Evolutionary conservation across 345 rosid genomes (phyloP).

Genomic region (Heritiera littoralis): DNA sequence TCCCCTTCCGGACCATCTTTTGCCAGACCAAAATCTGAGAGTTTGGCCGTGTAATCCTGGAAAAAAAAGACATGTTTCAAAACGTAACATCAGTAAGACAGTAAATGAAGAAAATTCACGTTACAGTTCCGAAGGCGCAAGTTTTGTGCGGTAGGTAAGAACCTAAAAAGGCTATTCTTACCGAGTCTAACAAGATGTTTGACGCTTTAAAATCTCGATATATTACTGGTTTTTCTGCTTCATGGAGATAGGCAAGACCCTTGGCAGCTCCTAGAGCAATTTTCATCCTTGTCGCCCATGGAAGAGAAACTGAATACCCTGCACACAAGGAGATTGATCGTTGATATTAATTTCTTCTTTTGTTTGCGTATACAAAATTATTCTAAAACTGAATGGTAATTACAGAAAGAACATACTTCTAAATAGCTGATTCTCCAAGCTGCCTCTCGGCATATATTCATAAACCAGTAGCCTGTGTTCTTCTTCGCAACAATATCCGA

Average conservation of each 20-base stretch:
- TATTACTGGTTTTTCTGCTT: conserved; percentile 84
- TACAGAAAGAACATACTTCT: conserved; percentile 49
- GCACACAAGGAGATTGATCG: background rate
- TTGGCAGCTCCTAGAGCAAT: conserved; percentile 95
- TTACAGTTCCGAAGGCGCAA: background rate
- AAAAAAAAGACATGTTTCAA: background rate
- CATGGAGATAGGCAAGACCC: conserved; percentile 88
- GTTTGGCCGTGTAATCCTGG: conserved; percentile 80
- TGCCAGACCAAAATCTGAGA: conserved; percentile 89
- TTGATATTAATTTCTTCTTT: background rate
- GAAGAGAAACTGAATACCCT: conserved; percentile 80
- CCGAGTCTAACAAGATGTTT: conserved; percentile 83
- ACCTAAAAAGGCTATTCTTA: conserved; percentile 27
- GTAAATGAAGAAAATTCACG: background rate
- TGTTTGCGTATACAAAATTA: background rate
- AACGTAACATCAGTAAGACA: background rate
- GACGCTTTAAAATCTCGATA: conserved; percentile 92
- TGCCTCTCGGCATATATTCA: conserved; percentile 94
- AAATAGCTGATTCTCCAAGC: conserved; percentile 87
- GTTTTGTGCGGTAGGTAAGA: background rate
- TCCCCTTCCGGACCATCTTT: conserved; percentile 98
- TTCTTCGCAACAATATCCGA: conserved; percentile 89
- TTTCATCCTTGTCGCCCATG: conserved; percentile 90
- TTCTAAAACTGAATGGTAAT: background rate
- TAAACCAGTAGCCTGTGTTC: conserved; percentile 81